A percentile compares a stretch with the other conserved stretches of the same genome.
These are phyloP conservation scores for Euptelea pleiosperma DNA, from an alignment of 164 flowering plant genomes.

Conservation along the genomic window DNA sequence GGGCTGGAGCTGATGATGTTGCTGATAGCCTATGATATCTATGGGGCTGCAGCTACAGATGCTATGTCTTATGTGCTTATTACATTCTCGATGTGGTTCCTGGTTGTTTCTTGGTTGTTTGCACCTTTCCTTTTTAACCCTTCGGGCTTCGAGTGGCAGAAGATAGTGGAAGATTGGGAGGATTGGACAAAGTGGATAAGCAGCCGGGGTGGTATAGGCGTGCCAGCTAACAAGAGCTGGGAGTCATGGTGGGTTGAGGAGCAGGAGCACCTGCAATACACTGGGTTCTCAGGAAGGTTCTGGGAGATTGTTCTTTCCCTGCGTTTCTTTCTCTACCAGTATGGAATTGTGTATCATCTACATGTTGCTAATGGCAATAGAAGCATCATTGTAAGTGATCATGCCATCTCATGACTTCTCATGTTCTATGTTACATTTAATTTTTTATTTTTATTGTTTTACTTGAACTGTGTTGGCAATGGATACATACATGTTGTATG, in stretches of 20 bases:
- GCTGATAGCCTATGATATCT: conserved; percentile 59
- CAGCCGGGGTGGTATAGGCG: conserved; percentile 78
- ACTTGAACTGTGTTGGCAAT: too few relatives aligned
- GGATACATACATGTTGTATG: too few relatives aligned
- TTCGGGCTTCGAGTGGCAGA: too few relatives aligned
- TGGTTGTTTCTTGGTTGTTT: conserved; percentile 73
- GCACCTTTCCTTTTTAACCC: conserved; percentile 88
- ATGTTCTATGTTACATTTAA: neutral
- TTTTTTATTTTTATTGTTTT: neutral
- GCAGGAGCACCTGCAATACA: conserved; percentile 69
- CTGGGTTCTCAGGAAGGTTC: conserved; percentile 63
- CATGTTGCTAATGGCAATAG: conserved; percentile 47
- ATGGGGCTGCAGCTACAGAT: conserved; percentile 40
- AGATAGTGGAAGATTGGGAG: conserved; percentile 88
- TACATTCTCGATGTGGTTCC: conserved; percentile 75
- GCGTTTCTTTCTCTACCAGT: conserved; percentile 78
- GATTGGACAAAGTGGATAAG: conserved; percentile 91
- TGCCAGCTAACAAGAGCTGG: conserved; percentile 86
- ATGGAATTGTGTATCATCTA: conserved; percentile 81
- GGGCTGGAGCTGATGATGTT: conserved; percentile 69
- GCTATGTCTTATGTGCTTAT: conserved; percentile 35
- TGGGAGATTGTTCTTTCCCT: conserved; percentile 71
- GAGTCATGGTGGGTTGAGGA: conserved; percentile 98
- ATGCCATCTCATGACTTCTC: neutral
- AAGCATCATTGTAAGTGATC: conserved; percentile 57